Evolutionary conservation across 1,139 yeast genomes (phyloP).

Genomic region (Magnusiomyces starmeri): DNA sequence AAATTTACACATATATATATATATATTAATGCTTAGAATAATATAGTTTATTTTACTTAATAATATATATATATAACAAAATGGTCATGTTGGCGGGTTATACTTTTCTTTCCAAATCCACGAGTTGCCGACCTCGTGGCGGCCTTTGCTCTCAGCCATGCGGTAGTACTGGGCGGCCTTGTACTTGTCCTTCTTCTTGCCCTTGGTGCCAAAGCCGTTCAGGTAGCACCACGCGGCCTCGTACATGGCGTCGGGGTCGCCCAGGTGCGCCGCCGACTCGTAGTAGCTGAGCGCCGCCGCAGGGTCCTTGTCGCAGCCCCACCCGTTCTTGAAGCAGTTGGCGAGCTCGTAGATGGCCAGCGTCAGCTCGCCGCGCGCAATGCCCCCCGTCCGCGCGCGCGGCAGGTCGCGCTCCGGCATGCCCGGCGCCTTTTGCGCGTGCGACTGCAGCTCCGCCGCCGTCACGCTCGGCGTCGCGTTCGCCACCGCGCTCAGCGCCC

Average conservation of each 20-base stretch:
- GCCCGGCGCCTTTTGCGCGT: not conserved
- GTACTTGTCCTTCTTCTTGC: constrained; percentile 28
- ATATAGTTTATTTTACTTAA: no score
- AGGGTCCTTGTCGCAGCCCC: constrained; percentile 32
- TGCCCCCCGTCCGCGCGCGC: constrained; percentile 9
- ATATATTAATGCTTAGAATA: no score
- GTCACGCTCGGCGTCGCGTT: not conserved
- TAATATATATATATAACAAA: no score
- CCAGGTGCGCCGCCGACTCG: constrained; percentile 32
- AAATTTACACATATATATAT: no score
- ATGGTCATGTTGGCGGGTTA: constrained; percentile 9
- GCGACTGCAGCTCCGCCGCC: not conserved
- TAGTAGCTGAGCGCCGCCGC: constrained; percentile 29
- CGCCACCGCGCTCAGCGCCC: not conserved
- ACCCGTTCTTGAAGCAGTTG: constrained; percentile 32
- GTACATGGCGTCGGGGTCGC: constrained; percentile 34
- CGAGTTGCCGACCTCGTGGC: constrained; percentile 31
- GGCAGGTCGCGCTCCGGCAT: not conserved
- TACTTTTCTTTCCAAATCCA: constrained; percentile 35
- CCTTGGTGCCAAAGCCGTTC: constrained; percentile 28
- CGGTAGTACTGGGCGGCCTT: constrained; percentile 30
- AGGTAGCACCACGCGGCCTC: constrained; percentile 30
- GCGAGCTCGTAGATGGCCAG: constrained; percentile 33
- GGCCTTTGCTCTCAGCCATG: constrained; percentile 29
- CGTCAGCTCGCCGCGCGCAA: constrained; percentile 28